Evolutionary conservation across 2,329 filamentous ascomycete genomes (phyloP).

Genomic region (Aureobasidium sp.): DNA sequence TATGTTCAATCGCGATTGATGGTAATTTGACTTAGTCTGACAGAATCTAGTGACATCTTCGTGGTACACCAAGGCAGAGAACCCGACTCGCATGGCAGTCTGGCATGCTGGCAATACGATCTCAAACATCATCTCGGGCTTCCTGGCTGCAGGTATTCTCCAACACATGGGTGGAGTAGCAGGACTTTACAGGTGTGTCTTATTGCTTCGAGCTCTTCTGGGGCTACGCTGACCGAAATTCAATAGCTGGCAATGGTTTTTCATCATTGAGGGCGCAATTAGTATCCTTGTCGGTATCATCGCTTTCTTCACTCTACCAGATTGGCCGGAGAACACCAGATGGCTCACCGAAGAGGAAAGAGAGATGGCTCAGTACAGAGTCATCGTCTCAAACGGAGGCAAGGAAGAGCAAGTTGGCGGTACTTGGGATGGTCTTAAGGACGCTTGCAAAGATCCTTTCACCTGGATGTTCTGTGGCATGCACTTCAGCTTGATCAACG

Average conservation of each 20-base stretch:
- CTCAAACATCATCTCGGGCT: background rate
- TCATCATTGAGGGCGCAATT: slow-evolving; percentile 33
- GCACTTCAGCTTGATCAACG: slow-evolving; percentile 30
- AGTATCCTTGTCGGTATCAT: slow-evolving; percentile 20
- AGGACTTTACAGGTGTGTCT: slow-evolving; percentile 27
- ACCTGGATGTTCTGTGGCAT: slow-evolving; percentile 34
- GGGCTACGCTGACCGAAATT: background rate
- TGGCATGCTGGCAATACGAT: slow-evolving; percentile 22
- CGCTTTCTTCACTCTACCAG: slow-evolving; percentile 15
- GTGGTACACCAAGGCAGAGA: slow-evolving; percentile 41
- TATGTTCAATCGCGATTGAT: slow-evolving; percentile 28
- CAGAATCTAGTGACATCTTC: slow-evolving; percentile 26
- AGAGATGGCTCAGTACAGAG: slow-evolving; percentile 36
- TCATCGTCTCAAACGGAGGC: slow-evolving; percentile 24
- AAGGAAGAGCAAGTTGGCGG: slow-evolving; percentile 34
- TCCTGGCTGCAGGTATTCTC: background rate
- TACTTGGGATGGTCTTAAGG: slow-evolving; percentile 29
- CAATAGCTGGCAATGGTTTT: slow-evolving; percentile 30
- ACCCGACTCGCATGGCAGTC: slow-evolving; percentile 36
- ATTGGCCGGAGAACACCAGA: slow-evolving; percentile 44
- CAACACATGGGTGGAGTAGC: slow-evolving; percentile 23
- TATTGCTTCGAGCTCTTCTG: background rate
- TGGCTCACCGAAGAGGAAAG: slow-evolving; percentile 47
- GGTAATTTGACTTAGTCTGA: background rate
- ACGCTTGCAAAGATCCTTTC: slow-evolving; percentile 28